Base-by-base conservation (phyloP, 371 early-diverging fungal genomes). In the Mortierella sp. region DNA sequence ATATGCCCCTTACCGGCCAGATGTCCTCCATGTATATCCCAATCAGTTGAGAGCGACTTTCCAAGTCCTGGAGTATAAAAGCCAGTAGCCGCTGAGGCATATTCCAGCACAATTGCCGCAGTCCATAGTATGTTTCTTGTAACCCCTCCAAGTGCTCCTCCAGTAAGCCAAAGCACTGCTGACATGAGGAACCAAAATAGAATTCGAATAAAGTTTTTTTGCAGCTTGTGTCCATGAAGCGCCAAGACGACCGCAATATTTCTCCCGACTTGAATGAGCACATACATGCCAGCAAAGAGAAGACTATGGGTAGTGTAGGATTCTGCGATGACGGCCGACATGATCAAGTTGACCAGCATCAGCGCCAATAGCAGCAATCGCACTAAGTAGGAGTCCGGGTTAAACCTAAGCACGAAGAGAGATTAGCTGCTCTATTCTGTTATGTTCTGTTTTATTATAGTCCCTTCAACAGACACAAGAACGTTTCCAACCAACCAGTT, bases 11-110 rank as follows among this genome's bases (percentile, higher is more conserved):
- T 66, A 72, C 72, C 72, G 49, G 72, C 72, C 24, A 72, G 52
- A 43, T 72, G 72, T 41, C 67, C 72, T 30, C 72, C 72, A 43
- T 66, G 61, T 23, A 72, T 66, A 26, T 57, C 58, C 72, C 72
- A 72, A 41, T 72, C 72, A 3, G 55, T 50, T 3, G 67, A 46
- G 9, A 51, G 0, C 2, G 72, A 66, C 26, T 53, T 60, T 14
- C 67, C 67, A 41, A 66, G 28, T 6, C 48, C 57, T 11, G 72
- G 72, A 2, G 58, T 61, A 44, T 72, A 66, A 17, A 72, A 72
- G 3, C 72, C 72, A 1, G 59, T 23, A 1, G 58, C 54, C 1
- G 72, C 34, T 1, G 62, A 51, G 9, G 53, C 32, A 37, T 72
- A 72, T 21, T 72, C 72, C 11, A 72, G 0, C 15, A 72, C 62